Evolutionary conservation across 257 asterid genomes (phyloP).

Genomic region (Cruciata laevipes): DNA sequence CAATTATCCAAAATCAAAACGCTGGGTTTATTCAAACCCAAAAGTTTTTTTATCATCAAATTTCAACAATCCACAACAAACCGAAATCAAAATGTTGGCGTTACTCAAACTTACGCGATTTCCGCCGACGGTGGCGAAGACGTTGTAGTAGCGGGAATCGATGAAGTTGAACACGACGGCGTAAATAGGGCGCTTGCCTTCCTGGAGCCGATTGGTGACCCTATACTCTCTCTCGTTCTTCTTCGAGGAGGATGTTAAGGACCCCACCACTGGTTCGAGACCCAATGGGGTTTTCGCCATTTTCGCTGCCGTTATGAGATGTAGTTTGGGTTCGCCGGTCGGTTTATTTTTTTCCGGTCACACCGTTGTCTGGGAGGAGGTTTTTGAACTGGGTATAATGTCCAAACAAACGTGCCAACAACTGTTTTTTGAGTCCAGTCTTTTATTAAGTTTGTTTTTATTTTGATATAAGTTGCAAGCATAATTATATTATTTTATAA

Average conservation of each 20-base stretch:
- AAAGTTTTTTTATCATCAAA: too few species aligned
- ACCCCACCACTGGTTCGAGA: slow-evolving; percentile 80
- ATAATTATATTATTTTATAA: too few species aligned
- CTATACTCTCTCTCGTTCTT: slow-evolving; percentile 65
- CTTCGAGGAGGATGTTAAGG: slow-evolving; percentile 44
- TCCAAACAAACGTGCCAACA: too few species aligned
- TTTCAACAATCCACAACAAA: too few species aligned
- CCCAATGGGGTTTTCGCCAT: slow-evolving; percentile 73
- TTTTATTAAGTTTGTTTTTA: too few species aligned
- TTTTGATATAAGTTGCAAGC: too few species aligned
- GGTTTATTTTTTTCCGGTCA: background rate
- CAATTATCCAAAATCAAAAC: too few species aligned
- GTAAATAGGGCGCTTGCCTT: slow-evolving; percentile 91
- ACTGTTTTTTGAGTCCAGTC: too few species aligned
- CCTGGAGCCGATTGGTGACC: slow-evolving; percentile 85
- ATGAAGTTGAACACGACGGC: slow-evolving; percentile 92
- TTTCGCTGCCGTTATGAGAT: background rate
- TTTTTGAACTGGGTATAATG: too few species aligned
- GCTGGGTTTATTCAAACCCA: too few species aligned
- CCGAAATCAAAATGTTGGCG: too few species aligned
- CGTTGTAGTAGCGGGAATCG: slow-evolving; percentile 74
- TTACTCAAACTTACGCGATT: slow-evolving; percentile 45
- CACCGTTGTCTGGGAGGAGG: background rate
- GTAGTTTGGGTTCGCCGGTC: background rate
- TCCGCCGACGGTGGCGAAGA: slow-evolving; percentile 96